These are phyloP conservation scores for Pleomassaria siparia DNA, from an alignment of 2,329 filamentous ascomycete genomes.

Conservation along the genomic window DNA sequence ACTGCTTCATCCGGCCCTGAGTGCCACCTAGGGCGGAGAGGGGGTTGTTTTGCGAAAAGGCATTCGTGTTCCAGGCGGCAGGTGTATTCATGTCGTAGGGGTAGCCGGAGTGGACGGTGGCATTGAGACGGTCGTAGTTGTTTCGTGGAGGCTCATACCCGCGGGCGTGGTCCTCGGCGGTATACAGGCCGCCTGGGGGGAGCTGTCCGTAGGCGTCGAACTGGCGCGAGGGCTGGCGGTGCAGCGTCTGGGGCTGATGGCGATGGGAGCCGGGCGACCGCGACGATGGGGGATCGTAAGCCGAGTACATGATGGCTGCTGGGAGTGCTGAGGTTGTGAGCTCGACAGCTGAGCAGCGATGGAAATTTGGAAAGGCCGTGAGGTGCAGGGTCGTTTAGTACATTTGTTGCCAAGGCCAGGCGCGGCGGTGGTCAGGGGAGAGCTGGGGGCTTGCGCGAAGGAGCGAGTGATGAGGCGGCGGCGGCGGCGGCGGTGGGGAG, in stretches of 20 bases:
- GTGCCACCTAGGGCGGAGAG: conserved; percentile 61
- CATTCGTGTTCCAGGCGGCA: conserved; percentile 78
- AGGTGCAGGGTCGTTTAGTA: conserved; percentile 22
- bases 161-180: conserved; percentile 64
- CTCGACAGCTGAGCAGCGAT: conserved; percentile 3
- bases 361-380: conserved; percentile 20
- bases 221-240: conserved; percentile 73
- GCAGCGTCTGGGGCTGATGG: conserved; percentile 60
- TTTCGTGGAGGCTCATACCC: conserved; percentile 55
- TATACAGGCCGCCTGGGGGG: conserved; percentile 65
- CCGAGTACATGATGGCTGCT: conserved; percentile 40
- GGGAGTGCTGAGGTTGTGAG: conserved; percentile 21
- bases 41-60: conserved; percentile 66
- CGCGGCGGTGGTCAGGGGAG: conserved; percentile 18
- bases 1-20: conserved; percentile 57
- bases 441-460: background rate
- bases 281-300: conserved; percentile 50
- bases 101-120: conserved; percentile 61
- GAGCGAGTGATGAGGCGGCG: conserved; percentile 5
- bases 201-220: conserved; percentile 74
- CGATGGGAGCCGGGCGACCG: conserved; percentile 76
- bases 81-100: conserved; percentile 68
- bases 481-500: background rate
- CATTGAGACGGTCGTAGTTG: conserved; percentile 61
- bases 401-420: conserved; percentile 25